phyloP scores from a whole-genome alignment of 306 rosid genomes.

The Oxytropis ochrocephala region DNA sequence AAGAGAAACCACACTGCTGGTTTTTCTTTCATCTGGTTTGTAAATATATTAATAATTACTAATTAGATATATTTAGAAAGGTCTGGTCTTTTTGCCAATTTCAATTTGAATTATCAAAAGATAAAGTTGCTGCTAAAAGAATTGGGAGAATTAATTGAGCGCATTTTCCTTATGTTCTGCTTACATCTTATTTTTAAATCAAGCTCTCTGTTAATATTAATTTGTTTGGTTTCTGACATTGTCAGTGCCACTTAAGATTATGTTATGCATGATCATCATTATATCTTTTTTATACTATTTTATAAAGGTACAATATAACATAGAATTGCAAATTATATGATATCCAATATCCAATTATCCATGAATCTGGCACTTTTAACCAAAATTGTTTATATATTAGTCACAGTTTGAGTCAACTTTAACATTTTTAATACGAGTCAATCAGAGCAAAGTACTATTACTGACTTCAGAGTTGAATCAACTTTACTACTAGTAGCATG shows the following conservation, averaged over 20 bases:
- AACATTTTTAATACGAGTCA: neutral
- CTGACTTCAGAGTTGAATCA: neutral
- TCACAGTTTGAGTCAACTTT: neutral
- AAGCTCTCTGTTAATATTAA: too few species aligned
- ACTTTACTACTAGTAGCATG: neutral
- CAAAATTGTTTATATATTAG: neutral
- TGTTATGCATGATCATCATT: too few species aligned
- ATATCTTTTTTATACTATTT: too few species aligned
- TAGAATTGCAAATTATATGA: neutral
- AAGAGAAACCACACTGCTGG: neutral
- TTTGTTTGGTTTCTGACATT: too few species aligned
- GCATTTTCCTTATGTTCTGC: neutral
- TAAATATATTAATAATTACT: too few species aligned
- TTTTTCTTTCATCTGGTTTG: slow-evolving; percentile 13
- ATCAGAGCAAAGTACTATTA: neutral
- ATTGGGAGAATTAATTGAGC: neutral
- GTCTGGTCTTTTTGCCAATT: slow-evolving; percentile 1
- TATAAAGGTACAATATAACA: neutral
- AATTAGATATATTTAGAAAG: too few species aligned
- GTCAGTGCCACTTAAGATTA: neutral
- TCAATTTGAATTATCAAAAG: neutral
- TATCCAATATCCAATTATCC: neutral
- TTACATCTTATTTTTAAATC: too few species aligned
- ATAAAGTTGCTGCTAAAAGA: neutral
- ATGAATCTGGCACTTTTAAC: neutral